Conservation (phyloP, 2,329 filamentous ascomycete species). For the Neofusicoccum kwambonambiense region DNA sequence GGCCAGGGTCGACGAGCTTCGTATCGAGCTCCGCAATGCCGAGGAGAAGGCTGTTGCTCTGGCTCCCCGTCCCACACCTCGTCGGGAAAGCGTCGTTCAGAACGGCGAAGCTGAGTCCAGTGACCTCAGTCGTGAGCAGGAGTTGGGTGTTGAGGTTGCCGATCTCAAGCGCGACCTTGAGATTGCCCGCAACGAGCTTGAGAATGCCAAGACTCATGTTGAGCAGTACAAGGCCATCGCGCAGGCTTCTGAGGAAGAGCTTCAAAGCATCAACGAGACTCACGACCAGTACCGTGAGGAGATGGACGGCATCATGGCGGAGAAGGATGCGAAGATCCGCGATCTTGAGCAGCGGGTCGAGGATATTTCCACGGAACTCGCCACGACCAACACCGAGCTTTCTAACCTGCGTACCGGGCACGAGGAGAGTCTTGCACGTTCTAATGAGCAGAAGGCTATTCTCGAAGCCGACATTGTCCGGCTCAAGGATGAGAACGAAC, state of each 20-base stretch:
- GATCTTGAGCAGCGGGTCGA: conserved; percentile 82
- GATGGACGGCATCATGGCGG: conserved; percentile 69
- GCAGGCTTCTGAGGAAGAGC: conserved; percentile 81
- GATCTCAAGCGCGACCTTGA: conserved; percentile 88
- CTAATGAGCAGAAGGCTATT: conserved; percentile 78
- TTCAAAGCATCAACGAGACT: conserved; percentile 74
- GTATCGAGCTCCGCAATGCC: conserved; percentile 81
- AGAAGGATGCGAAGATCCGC: conserved; percentile 76
- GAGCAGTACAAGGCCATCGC: conserved; percentile 89
- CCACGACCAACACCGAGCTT: conserved; percentile 77
- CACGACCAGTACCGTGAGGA: conserved; percentile 88
- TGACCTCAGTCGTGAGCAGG: conserved; percentile 68
- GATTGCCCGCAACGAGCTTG: conserved; percentile 73
- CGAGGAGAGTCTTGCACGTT: conserved; percentile 66
- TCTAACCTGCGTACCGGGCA: conserved; percentile 77
- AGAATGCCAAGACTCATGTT: conserved; percentile 74
- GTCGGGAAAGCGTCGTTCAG: conserved; percentile 43
- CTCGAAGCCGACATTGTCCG: conserved; percentile 77
- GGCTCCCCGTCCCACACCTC: conserved; percentile 72
- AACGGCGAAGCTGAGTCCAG: conserved; percentile 48
- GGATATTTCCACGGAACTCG: conserved; percentile 79
- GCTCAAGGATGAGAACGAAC: conserved; percentile 79
- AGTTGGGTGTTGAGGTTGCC: conserved; percentile 77
- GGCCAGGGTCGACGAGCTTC: conserved; percentile 81
- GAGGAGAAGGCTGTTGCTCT: conserved; percentile 83